Base-by-base conservation (phyloP, 2,329 filamentous ascomycete genomes). In the Trichoderma atrobrunneum region DNA sequence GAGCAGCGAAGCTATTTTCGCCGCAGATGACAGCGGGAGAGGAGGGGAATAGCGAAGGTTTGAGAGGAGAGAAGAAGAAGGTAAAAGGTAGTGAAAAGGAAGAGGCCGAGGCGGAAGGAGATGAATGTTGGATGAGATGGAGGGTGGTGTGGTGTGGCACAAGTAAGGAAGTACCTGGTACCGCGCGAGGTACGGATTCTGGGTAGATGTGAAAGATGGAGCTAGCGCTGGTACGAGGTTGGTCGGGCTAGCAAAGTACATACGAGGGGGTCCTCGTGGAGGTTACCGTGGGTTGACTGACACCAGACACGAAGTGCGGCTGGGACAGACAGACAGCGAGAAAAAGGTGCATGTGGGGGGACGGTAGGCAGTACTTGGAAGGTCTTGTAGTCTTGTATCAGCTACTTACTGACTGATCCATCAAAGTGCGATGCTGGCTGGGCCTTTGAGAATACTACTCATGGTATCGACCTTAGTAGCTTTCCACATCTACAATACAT, bases 1-100 rank as follows among this genome's bases (percentile, higher is more conserved):
- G 54, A 65, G 69, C 69, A 65, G 69, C 61, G 61, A 71, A 60
- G 69, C 30, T 28, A 59, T 65, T 48, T 65, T 59, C 69, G 36
- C 69, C 69, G 51, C 60, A 39, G 61, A 34, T 63, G 68, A 63
- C 34, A 30, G 51, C 34, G 59, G 8, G 48, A 32, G 59, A 56
- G 28, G 68, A 70, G 30, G 26, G 12, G 24, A 43, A 65, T 48
- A 60, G 61, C 34, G 28, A 60, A 65, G 36, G 69, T 59, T 59
- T 57, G 61, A 65, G 51, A 51, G 43, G 51, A 65, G 54, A 51
- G 18, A 36, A 60, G 34, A 57, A 34, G 24, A 30, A 30, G 28
- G 28, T 30, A 30, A 18, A 18, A 39, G 36, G 36, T 39, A 39
- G 54, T 32, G 51, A 59, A 59, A 34, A 65, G 51, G 69, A 71